phyloP scores from a whole-genome alignment of 768 basidiomycete species.

The Floccularia luteovirens region DNA sequence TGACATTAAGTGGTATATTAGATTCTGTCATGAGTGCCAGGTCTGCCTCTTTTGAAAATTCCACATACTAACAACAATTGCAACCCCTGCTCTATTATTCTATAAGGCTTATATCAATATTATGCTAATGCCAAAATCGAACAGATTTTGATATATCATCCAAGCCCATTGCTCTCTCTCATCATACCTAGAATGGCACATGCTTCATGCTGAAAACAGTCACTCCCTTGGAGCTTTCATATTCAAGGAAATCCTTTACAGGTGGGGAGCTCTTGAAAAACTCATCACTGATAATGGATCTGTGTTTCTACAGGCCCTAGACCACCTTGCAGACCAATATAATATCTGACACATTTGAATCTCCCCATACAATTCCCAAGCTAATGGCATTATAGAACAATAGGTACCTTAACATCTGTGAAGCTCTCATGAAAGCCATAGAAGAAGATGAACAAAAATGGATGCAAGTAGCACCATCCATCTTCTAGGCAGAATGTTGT shows the following conservation, averaged over 20 bases:
- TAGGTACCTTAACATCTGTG: conserved; percentile 18
- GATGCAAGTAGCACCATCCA: conserved; percentile 13
- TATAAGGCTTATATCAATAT: conserved; percentile 17
- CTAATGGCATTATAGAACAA: conserved; percentile 28
- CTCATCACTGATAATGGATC: conserved; percentile 28
- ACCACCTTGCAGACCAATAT: conserved; percentile 12
- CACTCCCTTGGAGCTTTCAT: conserved; percentile 15
- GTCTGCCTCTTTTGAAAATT: conserved; percentile 11
- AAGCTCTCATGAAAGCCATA: conserved; percentile 8
- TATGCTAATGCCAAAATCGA: conserved; percentile 16
- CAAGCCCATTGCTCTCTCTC: conserved; percentile 6
- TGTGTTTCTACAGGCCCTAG: conserved; percentile 15
- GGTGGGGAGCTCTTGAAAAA: conserved; percentile 26
- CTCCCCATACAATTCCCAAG: conserved; percentile 31
- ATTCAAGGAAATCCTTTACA: conserved; percentile 10
- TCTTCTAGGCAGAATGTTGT: conserved; percentile 25
- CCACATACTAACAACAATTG: conserved; percentile 17
- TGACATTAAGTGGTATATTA: conserved; percentile 11
- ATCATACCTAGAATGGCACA: conserved; percentile 12
- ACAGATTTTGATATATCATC: conserved; percentile 14
- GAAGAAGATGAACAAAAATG: conserved; percentile 22
- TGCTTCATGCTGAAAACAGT: conserved; percentile 13
- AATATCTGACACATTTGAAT: conserved; percentile 31
- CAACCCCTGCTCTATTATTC: conserved; percentile 17
- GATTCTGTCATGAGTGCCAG: conserved; percentile 24